phyloP scores from a whole-genome alignment of 805 yeast genomes.

The Barnettozyma salicaria region DNA sequence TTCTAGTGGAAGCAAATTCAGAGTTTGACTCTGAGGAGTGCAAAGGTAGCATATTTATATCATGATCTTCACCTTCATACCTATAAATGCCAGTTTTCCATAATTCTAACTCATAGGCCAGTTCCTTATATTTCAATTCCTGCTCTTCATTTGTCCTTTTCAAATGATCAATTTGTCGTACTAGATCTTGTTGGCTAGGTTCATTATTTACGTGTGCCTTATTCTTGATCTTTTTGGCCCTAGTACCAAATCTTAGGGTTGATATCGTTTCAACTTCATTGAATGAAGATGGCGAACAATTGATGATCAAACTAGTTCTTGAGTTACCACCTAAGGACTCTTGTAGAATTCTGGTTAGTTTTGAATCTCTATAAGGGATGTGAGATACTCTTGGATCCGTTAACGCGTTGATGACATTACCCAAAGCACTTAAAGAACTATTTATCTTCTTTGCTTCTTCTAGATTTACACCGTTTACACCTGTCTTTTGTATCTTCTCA shows the following conservation, averaged over 20 bases:
- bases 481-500: slow-evolving; percentile 72
- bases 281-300: slow-evolving; percentile 57
- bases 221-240: slow-evolving; percentile 66
- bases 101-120: slow-evolving; percentile 21
- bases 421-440: slow-evolving; percentile 68
- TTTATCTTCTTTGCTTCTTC: slow-evolving; percentile 86
- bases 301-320: slow-evolving; percentile 64
- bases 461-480: slow-evolving; percentile 65
- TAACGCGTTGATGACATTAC: slow-evolving; percentile 73
- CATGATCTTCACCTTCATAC: slow-evolving; percentile 1
- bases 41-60: no score
- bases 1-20: not conserved
- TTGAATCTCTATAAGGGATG: slow-evolving; percentile 73
- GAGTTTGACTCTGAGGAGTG: not conserved
- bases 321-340: slow-evolving; percentile 82
- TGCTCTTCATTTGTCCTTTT: slow-evolving; percentile 17
- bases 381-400: slow-evolving; percentile 63
- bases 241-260: slow-evolving; percentile 65
- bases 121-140: slow-evolving; percentile 13
- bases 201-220: slow-evolving; percentile 50
- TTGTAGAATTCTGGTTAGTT: slow-evolving; percentile 69
- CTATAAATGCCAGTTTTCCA: slow-evolving; percentile 20
- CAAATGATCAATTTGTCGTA: slow-evolving; percentile 20
- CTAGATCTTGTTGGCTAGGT: slow-evolving; percentile 21
- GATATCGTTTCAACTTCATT: slow-evolving; percentile 64